Base-by-base conservation (phyloP, 139 green algal species). In the Volvox reticuliferus region DNA sequence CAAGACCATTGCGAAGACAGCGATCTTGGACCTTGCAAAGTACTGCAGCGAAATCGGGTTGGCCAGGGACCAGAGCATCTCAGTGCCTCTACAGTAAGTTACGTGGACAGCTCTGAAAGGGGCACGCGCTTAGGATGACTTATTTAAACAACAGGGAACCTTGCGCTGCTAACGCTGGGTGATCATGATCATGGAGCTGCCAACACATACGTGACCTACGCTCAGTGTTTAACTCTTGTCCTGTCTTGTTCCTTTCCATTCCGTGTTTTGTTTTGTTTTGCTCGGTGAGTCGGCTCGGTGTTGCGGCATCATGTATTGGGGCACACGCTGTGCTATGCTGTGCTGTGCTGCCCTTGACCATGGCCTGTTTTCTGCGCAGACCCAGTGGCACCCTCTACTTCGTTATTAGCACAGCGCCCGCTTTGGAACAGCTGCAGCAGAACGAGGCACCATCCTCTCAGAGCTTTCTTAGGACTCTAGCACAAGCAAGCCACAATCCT, bases 1-100 rank as follows among this genome's bases (percentile, higher is more conserved):
- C 50, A 90, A 90, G 75, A 90, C 86, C n/a, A 63, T 90, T 21
- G 86, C 86, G 21, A 90, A 90, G 75, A 90, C 75, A 33, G 86
- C 30, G 9, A 16, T 84, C 13, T 19, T 90, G 68, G 86, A 90
- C 32, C 55, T 90, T 35, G 6, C 86, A 18, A 77, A 90, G 55
- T 90, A 90, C 61, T 90, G 86, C 86, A 85, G 55, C 86, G 75
- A 90, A 16, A 19, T 67, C 2, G 86, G 86, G 2, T n/a, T 78
- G 55, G 73, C 86, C 32, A 32, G 61, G 73, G 86, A 90, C 24
- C 21, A 67, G 73, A 3, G 1, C 12, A 61, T 90, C 5, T 19
- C 22, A 0, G 32, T 90, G 55, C 86, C 86, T 0, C 73, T 90
- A 12, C 55, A 77, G 86, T 90, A 65, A 90, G 86, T 28, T 26